These are phyloP conservation scores for Diaporthe longicolla DNA, from an alignment of 2,329 filamentous ascomycete species.

Conservation along the genomic window DNA sequence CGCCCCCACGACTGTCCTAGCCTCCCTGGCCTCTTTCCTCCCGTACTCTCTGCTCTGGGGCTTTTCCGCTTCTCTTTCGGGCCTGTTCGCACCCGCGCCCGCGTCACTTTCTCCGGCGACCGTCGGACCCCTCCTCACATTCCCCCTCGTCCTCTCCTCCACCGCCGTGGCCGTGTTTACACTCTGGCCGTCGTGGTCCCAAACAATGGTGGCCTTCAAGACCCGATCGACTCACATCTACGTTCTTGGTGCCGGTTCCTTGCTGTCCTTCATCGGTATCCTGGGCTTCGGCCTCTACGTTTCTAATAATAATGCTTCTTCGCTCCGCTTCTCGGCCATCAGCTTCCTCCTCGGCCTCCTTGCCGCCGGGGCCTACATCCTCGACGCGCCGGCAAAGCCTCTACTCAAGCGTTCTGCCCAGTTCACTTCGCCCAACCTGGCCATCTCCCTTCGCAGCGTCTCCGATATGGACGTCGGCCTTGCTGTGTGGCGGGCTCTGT, in stretches of 20 bases:
- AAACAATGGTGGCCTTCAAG: conserved; percentile 47
- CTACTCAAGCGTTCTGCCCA: conserved; percentile 63
- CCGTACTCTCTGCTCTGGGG: conserved; percentile 64
- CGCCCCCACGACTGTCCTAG: conserved; percentile 64
- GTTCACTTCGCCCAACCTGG: conserved; percentile 63
- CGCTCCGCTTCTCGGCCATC: conserved; percentile 57
- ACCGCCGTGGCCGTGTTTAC: conserved; percentile 52
- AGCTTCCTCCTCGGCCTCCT: conserved; percentile 64
- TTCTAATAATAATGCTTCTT: conserved; percentile 42
- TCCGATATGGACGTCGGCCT: conserved; percentile 64
- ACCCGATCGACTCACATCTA: conserved; percentile 50
- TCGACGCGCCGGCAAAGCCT: conserved; percentile 59
- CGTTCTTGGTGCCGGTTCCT: conserved; percentile 51
- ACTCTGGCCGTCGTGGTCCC: conserved; percentile 47
- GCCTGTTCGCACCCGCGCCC: conserved; percentile 62
- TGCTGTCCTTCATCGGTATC: conserved; percentile 58
- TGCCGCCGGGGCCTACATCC: conserved; percentile 57
- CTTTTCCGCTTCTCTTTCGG: conserved; percentile 59
- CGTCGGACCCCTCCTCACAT: conserved; percentile 61
- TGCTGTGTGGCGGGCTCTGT: conserved; percentile 56
- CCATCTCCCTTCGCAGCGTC: conserved; percentile 60
- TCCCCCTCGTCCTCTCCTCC: conserved; percentile 59
- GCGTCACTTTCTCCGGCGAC: conserved; percentile 56
- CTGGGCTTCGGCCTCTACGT: conserved; percentile 62
- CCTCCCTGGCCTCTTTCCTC: conserved; percentile 61